phyloP scores from a whole-genome alignment of 352 stramenopile genomes.

The Phytopythium aichiense region DNA sequence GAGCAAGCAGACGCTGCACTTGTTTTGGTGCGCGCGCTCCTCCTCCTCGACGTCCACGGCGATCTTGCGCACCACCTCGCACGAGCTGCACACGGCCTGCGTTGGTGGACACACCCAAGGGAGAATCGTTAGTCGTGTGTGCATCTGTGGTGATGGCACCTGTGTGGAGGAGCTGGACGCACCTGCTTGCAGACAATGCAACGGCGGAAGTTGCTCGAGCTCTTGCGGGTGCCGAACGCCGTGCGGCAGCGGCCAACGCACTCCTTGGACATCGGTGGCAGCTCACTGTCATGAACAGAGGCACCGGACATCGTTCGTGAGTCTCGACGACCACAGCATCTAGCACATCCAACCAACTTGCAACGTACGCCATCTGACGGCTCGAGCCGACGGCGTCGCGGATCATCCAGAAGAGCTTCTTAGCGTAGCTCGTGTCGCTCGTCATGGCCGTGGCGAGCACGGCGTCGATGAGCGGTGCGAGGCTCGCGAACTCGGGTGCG shows the following conservation, averaged over 20 bases:
- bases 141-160: background rate
- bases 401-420: slow-evolving; percentile 52
- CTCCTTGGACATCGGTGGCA: slow-evolving; percentile 11
- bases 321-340: background rate
- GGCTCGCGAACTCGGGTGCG: slow-evolving; percentile 21
- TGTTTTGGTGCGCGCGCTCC: slow-evolving; percentile 19
- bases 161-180: background rate
- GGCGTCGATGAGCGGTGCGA: slow-evolving; percentile 25
- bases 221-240: slow-evolving; percentile 18
- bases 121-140: background rate
- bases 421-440: slow-evolving; percentile 29
- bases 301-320: background rate
- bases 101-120: background rate
- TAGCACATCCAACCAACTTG: background rate
- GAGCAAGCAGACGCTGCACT: slow-evolving; percentile 28
- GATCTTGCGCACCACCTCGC: slow-evolving; percentile 27
- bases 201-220: slow-evolving; percentile 14
- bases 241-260: slow-evolving; percentile 28
- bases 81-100: slow-evolving; percentile 25
- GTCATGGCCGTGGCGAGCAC: slow-evolving; percentile 36
- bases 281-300: background rate
- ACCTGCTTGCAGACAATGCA: slow-evolving; percentile 24
- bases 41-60: slow-evolving; percentile 18
- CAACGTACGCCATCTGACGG: slow-evolving; percentile 3
- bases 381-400: slow-evolving; percentile 15